Evolutionary conservation across 2,329 filamentous ascomycete genomes (phyloP).

Genomic region (Drechslerella coelobrocha): DNA sequence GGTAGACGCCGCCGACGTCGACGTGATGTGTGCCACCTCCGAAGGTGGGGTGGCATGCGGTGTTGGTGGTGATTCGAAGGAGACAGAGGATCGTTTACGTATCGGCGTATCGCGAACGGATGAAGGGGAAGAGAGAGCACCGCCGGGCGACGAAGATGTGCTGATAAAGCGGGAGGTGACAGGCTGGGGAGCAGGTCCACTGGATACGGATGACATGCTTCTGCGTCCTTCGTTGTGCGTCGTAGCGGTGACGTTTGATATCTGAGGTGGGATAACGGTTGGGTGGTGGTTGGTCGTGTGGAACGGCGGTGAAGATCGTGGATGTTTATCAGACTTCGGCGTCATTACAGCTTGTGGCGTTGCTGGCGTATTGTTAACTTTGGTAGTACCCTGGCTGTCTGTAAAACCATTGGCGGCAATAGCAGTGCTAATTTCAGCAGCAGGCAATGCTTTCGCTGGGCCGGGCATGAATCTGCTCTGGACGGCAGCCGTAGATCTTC

Average conservation of each 20-base stretch:
- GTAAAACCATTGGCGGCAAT: constrained; percentile 27
- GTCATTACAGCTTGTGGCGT: constrained; percentile 37
- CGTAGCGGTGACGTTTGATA: constrained; percentile 41
- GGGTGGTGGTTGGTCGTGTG: constrained; percentile 45
- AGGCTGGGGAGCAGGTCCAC: constrained; percentile 34
- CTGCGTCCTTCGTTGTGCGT: constrained; percentile 40
- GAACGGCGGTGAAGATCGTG: constrained; percentile 42
- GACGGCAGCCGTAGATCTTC: constrained; percentile 25
- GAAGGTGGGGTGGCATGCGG: constrained; percentile 45
- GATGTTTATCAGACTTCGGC: constrained; percentile 35
- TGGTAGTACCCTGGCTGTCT: constrained; percentile 26
- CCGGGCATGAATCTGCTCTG: constrained; percentile 37
- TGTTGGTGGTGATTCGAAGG: constrained; percentile 48
- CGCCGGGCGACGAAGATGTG: constrained; percentile 37
- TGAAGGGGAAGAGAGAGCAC: constrained; percentile 40
- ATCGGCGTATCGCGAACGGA: constrained; percentile 42
- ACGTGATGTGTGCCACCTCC: constrained; percentile 22
- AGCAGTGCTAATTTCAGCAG: constrained; percentile 14
- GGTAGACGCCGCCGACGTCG: neutral
- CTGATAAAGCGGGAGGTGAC: constrained; percentile 47
- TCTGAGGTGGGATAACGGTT: constrained; percentile 38
- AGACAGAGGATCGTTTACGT: constrained; percentile 29
- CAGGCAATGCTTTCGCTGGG: constrained; percentile 25
- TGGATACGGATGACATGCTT: constrained; percentile 47
- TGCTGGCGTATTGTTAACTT: constrained; percentile 38